phyloP scores from a whole-genome alignment of 176 grass and related monocot species.

The Neostapfia colusana region DNA sequence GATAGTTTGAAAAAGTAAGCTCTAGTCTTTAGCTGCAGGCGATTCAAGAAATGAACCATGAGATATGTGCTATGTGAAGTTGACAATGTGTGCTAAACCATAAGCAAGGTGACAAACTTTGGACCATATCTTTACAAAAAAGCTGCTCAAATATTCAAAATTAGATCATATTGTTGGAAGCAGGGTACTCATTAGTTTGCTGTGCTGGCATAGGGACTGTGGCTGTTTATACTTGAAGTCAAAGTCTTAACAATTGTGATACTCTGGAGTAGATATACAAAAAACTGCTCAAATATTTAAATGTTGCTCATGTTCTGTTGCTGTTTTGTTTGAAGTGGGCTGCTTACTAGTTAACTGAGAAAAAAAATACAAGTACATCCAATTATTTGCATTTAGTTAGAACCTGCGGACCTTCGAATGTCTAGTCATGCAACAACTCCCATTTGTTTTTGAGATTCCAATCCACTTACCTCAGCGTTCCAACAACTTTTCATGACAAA shows the following conservation, averaged over 20 bases:
- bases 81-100: conserved; percentile 7
- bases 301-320: neutral
- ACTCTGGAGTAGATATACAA: neutral
- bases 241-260: neutral
- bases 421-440: conserved; percentile 24
- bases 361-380: neutral
- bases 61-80: too few species aligned
- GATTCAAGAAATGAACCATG: too few species aligned
- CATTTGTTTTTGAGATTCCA: conserved; percentile 32
- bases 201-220: neutral
- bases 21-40: neutral
- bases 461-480: conserved; percentile 7
- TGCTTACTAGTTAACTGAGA: neutral
- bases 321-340: neutral
- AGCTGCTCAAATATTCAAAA: neutral
- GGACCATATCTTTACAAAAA: neutral
- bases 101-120: neutral
- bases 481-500: conserved; percentile 47
- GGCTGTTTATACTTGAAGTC: neutral
- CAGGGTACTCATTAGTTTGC: neutral
- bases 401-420: neutral
- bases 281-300: neutral
- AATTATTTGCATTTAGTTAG: conserved; percentile 22
- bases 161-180: neutral
- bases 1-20: neutral